Base-by-base conservation (phyloP, 1,284 basidiomycete genomes). In the Leccinum huronense region DNA sequence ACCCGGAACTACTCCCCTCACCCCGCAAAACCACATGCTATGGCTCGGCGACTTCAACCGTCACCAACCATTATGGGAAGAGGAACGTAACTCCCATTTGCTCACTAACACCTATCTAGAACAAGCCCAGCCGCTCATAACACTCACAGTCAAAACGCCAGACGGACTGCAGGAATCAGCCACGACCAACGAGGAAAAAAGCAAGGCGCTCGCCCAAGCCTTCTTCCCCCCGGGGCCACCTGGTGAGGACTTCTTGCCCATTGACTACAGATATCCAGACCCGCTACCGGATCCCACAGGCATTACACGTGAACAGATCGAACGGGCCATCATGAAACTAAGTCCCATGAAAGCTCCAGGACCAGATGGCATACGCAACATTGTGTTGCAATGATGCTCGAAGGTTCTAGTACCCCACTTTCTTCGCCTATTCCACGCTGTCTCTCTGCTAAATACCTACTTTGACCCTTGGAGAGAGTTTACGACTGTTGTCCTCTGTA, bases 61-160 rank as follows among this genome's bases (percentile, higher is more conserved):
- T 0, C 83, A 85, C 67, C 80, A 84, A 70, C 80, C 78, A 0
- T 31, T 77, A 0, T 85, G 82, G 83, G 80, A 83, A 5, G 74
- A 78, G 5, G 61, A 67, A 0, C 30, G 63, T 0, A 82, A 84
- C 63, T 5, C 59, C 0, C 79, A 64, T 13, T 33, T 63, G 16
- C 57, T 64, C 0, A 58, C 36, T 0, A 63, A 58, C 10, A 1
- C 6, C 79, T 4, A 66, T 4, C 59, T 65, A 0, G 19, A 54
- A 0, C 6, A 6, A 1, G 13, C 62, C 0, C 45, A 65, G 53
- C 59, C 57, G 0, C 58, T 67, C 5, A 30, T 62, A 1, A 53
- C 27, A 2, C 57, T 62, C 0, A 23, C 19, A 0, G 1, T 16
- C 23, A 62, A 58, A 40, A 1, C 16, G 1, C 19, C 10, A 2